phyloP scores from a whole-genome alignment of 345 rosid genomes.

The Moricandia moricandioides region DNA sequence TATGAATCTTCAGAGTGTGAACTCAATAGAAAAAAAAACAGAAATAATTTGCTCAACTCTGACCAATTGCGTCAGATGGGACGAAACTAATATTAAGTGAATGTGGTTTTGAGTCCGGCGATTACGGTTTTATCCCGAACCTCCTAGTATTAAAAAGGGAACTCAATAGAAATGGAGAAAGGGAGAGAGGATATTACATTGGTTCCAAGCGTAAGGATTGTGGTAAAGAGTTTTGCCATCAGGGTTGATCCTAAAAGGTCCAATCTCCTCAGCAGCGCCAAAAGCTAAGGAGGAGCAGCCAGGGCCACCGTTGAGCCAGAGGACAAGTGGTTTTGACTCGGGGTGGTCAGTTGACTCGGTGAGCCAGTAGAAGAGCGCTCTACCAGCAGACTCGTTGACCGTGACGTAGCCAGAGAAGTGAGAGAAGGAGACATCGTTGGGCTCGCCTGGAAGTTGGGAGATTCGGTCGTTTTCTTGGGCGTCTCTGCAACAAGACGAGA shows the following conservation, averaged over 20 bases:
- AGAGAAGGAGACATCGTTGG: constrained; percentile 54
- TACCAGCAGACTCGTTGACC: constrained; percentile 73
- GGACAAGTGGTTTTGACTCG: constrained; percentile 51
- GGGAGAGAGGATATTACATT: constrained; percentile 38
- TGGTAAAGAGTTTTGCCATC: constrained; percentile 73
- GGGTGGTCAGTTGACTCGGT: constrained; percentile 61
- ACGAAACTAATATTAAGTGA: too few species aligned
- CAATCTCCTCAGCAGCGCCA: constrained; percentile 85
- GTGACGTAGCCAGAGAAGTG: constrained; percentile 89
- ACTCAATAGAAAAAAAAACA: too few species aligned
- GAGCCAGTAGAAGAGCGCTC: constrained; percentile 93
- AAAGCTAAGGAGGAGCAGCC: constrained; percentile 89
- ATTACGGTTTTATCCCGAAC: too few species aligned
- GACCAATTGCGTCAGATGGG: too few species aligned
- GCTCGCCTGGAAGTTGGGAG: constrained; percentile 71
- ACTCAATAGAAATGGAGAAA: not conserved
- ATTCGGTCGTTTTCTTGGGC: constrained; percentile 66
- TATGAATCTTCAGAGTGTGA: too few species aligned
- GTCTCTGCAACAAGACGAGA: constrained; percentile 30
- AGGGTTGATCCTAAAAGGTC: constrained; percentile 73
- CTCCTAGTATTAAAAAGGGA: too few species aligned
- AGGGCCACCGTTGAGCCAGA: constrained; percentile 97
- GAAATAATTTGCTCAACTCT: too few species aligned
- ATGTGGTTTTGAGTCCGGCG: too few species aligned
- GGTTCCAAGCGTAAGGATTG: constrained; percentile 83